phyloP scores from a whole-genome alignment of 169 alveolate genomes.

The Toxoplasma gondii region DNA sequence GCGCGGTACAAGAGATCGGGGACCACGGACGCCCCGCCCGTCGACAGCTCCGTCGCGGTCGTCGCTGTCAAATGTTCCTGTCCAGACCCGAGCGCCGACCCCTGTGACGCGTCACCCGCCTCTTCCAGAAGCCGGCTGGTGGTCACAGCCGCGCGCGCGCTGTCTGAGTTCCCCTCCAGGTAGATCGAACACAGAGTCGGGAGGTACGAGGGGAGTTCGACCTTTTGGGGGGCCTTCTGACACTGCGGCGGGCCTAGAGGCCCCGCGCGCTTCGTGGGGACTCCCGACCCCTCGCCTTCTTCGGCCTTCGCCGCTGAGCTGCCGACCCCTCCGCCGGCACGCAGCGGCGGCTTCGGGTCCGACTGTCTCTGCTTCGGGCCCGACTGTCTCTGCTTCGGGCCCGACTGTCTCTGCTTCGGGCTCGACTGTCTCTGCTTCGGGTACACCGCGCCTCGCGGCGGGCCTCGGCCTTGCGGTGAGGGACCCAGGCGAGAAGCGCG shows the following conservation, averaged over 20 bases:
- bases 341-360: neutral
- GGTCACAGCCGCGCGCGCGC: neutral
- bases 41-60: neutral
- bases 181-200: constrained; percentile 7
- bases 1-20: neutral
- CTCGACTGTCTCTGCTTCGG: neutral
- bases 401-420: neutral
- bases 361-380: neutral
- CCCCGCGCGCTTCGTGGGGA: neutral
- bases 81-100: neutral
- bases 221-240: neutral
- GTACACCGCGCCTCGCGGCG: neutral
- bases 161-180: neutral
- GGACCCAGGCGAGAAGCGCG: neutral
- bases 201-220: neutral
- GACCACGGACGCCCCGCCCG: neutral
- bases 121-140: neutral
- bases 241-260: neutral
- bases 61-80: neutral
- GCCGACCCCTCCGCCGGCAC: neutral
- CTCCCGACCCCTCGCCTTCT: neutral
- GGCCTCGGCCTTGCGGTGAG: no score
- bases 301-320: neutral
- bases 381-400: neutral
- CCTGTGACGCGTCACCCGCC: neutral